Conservation (phyloP, 345 rosid genomes). For the Melaleuca quinquenervia region DNA sequence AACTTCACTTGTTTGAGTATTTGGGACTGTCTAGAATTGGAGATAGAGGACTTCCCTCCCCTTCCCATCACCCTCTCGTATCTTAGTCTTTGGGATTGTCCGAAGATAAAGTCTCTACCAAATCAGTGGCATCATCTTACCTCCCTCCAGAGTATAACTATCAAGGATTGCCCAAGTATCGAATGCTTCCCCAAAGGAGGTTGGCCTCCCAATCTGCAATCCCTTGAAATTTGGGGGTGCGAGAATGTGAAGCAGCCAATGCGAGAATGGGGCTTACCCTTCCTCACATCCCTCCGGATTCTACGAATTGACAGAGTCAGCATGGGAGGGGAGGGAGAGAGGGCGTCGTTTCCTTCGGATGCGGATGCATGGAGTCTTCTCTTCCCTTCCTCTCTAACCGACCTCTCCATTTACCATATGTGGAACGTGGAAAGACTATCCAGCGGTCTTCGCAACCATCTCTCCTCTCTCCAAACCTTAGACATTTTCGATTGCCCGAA, state of each 20-base stretch:
- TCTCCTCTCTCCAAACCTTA: neutral
- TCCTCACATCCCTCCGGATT: accelerated
- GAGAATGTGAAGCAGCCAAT: neutral
- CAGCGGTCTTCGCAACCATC: neutral
- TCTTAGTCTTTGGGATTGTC: accelerated
- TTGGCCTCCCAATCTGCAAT: neutral
- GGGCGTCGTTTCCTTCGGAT: neutral
- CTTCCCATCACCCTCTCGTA: accelerated
- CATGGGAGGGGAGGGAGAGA: neutral
- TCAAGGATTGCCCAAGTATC: accelerated
- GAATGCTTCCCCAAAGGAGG: neutral
- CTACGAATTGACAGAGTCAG: accelerated
- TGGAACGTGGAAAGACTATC: neutral
- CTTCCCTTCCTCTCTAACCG: neutral
- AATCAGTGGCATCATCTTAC: neutral
- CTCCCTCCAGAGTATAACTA: accelerated
- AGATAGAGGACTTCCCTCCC: neutral
- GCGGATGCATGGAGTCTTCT: neutral
- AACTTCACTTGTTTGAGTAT: accelerated
- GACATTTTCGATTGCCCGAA: accelerated
- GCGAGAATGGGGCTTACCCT: neutral
- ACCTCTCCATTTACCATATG: accelerated
- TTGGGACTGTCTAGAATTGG: neutral
- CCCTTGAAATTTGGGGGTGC: accelerated
- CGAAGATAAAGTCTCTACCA: neutral